Evolutionary conservation across 2,329 filamentous ascomycete species (phyloP), one percentile per base, ranked within the genome.

Genomic region (Scedosporium aurantiacum): DNA sequence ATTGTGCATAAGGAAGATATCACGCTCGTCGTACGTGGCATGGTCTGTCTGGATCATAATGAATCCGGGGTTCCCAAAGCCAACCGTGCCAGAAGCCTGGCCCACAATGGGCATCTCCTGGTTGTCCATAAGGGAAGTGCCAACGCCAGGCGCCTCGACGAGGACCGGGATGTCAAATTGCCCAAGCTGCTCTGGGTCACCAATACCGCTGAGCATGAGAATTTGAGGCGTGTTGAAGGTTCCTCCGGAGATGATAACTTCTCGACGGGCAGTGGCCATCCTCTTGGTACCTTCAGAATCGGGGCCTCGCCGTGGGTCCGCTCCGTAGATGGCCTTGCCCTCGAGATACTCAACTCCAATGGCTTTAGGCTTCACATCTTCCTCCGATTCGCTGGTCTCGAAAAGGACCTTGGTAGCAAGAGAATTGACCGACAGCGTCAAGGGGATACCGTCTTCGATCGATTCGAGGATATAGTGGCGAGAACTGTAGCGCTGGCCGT

Each of bases 151-250:
- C 1, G 78, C 73, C 45, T 79, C 73, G 3, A 73, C 72, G 1
- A 82, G 62, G 1, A 79, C 65, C 0, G 73, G 67, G 43, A 83
- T 82, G 14, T 74, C 67, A 58, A 78, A 72, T 16, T 70, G 66
- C 5, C 72, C 58, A 1, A 83, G 72, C n/a, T 77, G 73, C 0
- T 69, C 67, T 0, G 69, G 70, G 1, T 76, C 74, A 0, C 79
- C 79, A 28, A 82, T 72, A 6, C 80, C 80, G 56, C 76, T 79
- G 0, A 81, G 72, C 68, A 79, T 78, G 2, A 82, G 74, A 4
- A 82, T 72, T 63, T 81, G 77, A 0, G 79, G 79, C 2, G 76
- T 75, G 67, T 80, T 79, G 66, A 81, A 78, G 2, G 75, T 70
- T 14, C 80, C 80, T 1, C 76, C 78, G 0, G 75, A 74, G 12